Evolutionary conservation across 495 filamentous ascomycete species (phyloP), one percentile per base, ranked within the genome.

Genomic region (Thozetella sp.): DNA sequence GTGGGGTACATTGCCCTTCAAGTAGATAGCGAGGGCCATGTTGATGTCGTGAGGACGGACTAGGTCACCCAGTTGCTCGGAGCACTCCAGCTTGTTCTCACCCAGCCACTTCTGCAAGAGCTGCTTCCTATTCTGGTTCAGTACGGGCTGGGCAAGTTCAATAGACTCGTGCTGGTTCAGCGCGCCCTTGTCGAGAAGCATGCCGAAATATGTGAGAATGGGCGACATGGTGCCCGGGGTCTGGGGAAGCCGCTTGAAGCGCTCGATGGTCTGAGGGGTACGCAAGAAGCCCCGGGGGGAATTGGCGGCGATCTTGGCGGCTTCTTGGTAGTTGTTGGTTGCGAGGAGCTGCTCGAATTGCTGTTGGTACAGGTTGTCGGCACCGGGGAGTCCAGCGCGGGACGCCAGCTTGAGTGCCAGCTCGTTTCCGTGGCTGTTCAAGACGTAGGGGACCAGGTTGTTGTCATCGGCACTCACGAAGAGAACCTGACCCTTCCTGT

Each of bases 151-250:
- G 11, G 95, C 93, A 62, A 99, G 85, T 74, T 99, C 95, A 51
- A 98, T 80, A 60, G 93, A 96, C 75, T 99, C 95, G 60, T 94
- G 87, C 66, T 88, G 88, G 76, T 98, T 99, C 25, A 99, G 81
- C 4, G 85, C 83, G 25, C 94, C 93, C 84, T 98, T 97, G 68
- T 99, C 95, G 13, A 99, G 83, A 43, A 99, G 82, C 86, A 97
- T 90, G 57, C 96, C 94, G 63, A 99, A 99, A 78, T 98, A 99
- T 70, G 97, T 94, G 52, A 99, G 84, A 57, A 97, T 97, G 60
- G 93, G 86, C 12, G 94, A 96, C 78, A 98, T 89, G 71, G 93
- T 87, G 17, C 88, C 88, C 3, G 84, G 83, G 62, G 89, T 83
- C 30, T 86, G 82, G 20, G 91, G 90, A 26, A 93, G 82, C 64